A percentile compares a stretch with the other conserved stretches of the same genome.
Evolutionary conservation across 2,329 filamentous ascomycete species (phyloP).

Genomic region (Colletotrichum destructivum): DNA sequence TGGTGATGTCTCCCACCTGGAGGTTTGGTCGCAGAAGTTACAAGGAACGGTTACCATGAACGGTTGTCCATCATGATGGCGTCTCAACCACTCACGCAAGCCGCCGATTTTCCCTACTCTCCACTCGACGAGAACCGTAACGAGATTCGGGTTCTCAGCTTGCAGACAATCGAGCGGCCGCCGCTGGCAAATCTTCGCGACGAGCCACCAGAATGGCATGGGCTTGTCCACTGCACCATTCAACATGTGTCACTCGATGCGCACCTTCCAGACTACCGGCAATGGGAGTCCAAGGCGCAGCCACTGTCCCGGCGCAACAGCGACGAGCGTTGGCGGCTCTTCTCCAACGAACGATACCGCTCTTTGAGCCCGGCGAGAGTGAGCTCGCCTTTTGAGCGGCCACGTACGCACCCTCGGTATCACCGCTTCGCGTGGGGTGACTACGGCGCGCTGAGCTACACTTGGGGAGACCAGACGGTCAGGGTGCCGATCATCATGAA

Average conservation of each 20-base stretch:
- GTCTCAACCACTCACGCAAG: neutral
- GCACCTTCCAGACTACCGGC: constrained; percentile 20
- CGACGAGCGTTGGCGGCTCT: constrained; percentile 30
- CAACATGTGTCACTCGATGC: constrained; percentile 31
- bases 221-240: constrained; percentile 28
- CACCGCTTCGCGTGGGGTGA: constrained; percentile 35
- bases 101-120: constrained; percentile 2
- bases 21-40: neutral
- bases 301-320: constrained; percentile 21
- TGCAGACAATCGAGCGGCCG: constrained; percentile 26
- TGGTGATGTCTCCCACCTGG: too few species aligned
- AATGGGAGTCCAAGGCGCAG: constrained; percentile 12
- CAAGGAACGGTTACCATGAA: neutral
- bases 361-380: constrained; percentile 18
- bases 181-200: constrained; percentile 26
- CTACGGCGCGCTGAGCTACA: constrained; percentile 32
- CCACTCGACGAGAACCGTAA: constrained; percentile 22
- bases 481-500: constrained; percentile 25
- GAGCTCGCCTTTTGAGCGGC: constrained; percentile 22
- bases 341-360: constrained; percentile 30
- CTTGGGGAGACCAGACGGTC: constrained; percentile 28
- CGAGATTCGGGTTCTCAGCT: constrained; percentile 31
- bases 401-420: constrained; percentile 23
- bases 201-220: constrained; percentile 33
- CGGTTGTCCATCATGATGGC: neutral